These are phyloP conservation scores for Cornus suecica DNA, from an alignment of 148 eudicot species.

Conservation along the genomic window DNA sequence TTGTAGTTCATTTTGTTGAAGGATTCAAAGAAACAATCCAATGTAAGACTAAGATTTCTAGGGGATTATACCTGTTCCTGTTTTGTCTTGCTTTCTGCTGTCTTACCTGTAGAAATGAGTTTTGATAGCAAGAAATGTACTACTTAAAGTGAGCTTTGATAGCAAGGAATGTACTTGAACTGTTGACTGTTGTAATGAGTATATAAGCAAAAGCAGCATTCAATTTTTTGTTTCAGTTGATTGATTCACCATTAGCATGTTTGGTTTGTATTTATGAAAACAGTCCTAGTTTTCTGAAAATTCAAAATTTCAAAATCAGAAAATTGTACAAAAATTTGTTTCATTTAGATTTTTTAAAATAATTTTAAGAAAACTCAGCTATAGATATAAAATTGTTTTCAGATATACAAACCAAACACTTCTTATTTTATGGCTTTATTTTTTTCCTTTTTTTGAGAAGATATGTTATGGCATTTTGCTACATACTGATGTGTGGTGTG, in stretches of 20 bases:
- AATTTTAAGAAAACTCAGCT: no score
- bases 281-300: not conserved
- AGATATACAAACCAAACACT: no score
- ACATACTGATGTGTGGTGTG: no score
- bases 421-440: no score
- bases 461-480: no score
- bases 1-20: not conserved
- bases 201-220: constrained; percentile 10
- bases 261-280: no score
- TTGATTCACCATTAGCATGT: not conserved
- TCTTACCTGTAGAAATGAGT: constrained; percentile 34
- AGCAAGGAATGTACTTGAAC: constrained; percentile 31
- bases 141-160: constrained; percentile 36
- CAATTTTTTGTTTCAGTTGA: constrained; percentile 9
- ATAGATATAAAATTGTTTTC: no score
- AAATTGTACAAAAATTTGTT: no score
- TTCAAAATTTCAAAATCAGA: no score
- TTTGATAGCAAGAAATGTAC: constrained; percentile 36
- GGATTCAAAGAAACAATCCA: constrained; percentile 14
- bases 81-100: constrained; percentile 18
- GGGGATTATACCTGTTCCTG: constrained; percentile 12
- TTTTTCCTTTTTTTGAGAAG: no score
- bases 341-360: no score
- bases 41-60: constrained; percentile 28
- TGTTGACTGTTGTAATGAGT: constrained; percentile 43